A percentile compares a stretch with the other conserved stretches of the same genome.
Evolutionary conservation across 2,329 filamentous ascomycete species (phyloP).

Genomic region (Fusarium begoniae): DNA sequence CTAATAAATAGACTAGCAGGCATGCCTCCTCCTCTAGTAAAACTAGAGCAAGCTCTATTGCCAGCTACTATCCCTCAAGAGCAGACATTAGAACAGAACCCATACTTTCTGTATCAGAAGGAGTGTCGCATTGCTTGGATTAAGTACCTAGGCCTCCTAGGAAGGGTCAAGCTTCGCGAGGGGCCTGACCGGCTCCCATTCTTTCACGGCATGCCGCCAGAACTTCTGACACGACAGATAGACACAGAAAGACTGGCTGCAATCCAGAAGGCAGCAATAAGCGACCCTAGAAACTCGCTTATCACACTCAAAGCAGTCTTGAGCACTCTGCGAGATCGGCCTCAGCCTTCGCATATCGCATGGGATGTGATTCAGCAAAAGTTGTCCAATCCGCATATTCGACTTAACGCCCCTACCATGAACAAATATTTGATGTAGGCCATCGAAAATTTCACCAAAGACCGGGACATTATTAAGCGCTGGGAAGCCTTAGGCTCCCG

Average conservation of each 20-base stretch:
- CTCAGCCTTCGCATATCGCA: not conserved
- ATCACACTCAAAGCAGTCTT: not conserved
- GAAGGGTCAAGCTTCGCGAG: not conserved
- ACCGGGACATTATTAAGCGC: not conserved
- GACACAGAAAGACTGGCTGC: rapidly evolving
- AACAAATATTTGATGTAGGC: not conserved
- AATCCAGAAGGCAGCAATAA: not conserved
- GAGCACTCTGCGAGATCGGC: not conserved
- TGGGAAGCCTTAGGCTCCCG: too few relatives aligned
- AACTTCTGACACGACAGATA: not conserved
- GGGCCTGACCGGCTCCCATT: not conserved
- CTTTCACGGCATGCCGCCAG: not conserved
- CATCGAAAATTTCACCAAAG: not conserved
- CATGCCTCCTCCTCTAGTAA: not conserved
- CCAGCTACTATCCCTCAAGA: rapidly evolving
- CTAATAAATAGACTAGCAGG: not conserved
- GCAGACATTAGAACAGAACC: not conserved
- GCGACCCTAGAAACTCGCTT: not conserved
- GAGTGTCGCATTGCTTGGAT: not conserved
- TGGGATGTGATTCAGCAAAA: not conserved
- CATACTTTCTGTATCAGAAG: not conserved
- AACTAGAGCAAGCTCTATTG: not conserved
- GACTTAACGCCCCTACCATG: not conserved
- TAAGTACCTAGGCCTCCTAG: not conserved
- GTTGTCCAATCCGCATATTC: not conserved